Conservation (phyloP, 805 yeast species). For the Cyberlindnera veronae region DNA sequence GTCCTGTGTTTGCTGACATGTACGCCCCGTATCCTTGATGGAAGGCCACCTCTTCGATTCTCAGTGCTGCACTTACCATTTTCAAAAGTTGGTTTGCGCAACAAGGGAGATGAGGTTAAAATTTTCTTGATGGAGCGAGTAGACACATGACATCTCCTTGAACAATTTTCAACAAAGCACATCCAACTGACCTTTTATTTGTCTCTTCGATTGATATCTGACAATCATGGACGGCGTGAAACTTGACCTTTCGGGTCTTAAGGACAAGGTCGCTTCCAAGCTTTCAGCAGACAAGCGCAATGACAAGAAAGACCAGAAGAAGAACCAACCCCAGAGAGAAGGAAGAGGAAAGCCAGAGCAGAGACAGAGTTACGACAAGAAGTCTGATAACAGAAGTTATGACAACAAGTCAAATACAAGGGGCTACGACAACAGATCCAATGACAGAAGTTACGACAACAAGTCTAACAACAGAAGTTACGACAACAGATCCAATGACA, state of each 20-base stretch:
- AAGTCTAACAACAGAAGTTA: no score
- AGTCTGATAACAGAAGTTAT: background rate
- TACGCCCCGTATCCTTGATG: no score
- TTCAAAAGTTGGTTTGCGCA: slow-evolving; percentile 10
- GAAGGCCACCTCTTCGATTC: no score
- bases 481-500: no score
- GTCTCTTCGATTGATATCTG: background rate
- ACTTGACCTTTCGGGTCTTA: slow-evolving; percentile 47
- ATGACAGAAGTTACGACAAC: slow-evolving; percentile 1
- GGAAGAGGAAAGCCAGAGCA: slow-evolving; percentile 15
- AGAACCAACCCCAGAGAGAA: slow-evolving; percentile 14
- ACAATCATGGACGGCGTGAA: slow-evolving; percentile 24
- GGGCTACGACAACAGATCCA: no score
- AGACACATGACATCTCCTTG: background rate
- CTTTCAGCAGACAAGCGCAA: slow-evolving; percentile 31
- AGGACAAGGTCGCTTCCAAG: slow-evolving; percentile 59
- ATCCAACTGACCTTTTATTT: no score
- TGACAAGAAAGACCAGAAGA: slow-evolving; percentile 21
- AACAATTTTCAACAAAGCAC: background rate
- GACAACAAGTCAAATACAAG: background rate
- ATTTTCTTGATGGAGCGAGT: slow-evolving; percentile 9
- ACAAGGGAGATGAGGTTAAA: slow-evolving; percentile 19
- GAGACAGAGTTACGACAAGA: background rate
- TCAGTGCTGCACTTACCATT: no score
- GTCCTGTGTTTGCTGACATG: no score